These are phyloP conservation scores for Brasilioporus rufonigricans DNA, from an alignment of 768 basidiomycete genomes.

Conservation along the genomic window DNA sequence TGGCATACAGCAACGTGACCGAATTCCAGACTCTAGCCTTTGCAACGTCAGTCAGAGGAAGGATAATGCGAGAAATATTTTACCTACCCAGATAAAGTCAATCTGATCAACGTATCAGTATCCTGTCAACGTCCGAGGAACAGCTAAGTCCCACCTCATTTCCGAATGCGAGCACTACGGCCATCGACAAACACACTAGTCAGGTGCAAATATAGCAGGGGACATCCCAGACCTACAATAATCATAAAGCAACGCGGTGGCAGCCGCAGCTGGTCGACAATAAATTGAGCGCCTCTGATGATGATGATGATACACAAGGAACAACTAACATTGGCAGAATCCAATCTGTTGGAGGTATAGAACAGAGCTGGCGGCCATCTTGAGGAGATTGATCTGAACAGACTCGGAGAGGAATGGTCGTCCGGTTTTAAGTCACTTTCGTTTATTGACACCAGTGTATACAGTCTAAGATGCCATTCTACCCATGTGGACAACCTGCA, in stretches of 20 bases:
- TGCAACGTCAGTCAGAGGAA: background rate
- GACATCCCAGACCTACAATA: constrained; percentile 9
- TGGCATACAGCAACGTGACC: constrained; percentile 16
- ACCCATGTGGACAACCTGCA: background rate
- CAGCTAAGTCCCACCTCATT: constrained; percentile 6
- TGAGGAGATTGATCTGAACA: background rate
- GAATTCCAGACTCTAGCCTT: constrained; percentile 18
- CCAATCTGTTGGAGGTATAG: constrained; percentile 5
- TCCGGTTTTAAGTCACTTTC: background rate
- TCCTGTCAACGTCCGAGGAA: background rate
- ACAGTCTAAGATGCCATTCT: background rate
- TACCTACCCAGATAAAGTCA: constrained; percentile 19
- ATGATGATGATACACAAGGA: background rate
- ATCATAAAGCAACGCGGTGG: constrained; percentile 14
- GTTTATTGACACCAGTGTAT: background rate
- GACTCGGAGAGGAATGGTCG: too few relatives aligned
- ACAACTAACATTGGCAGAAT: constrained; percentile 9
- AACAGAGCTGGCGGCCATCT: constrained; percentile 1
- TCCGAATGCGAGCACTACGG: constrained; percentile 11
- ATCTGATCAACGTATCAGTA: constrained; percentile 8
- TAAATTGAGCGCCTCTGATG: background rate
- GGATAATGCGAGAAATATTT: background rate
- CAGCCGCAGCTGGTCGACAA: constrained; percentile 8
- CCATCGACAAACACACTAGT: background rate
- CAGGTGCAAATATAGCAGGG: background rate